A percentile compares a stretch with the other conserved stretches of the same genome.
Evolutionary conservation across 1,139 yeast species (phyloP).

Genomic region (Yamadazyma blattariae): DNA sequence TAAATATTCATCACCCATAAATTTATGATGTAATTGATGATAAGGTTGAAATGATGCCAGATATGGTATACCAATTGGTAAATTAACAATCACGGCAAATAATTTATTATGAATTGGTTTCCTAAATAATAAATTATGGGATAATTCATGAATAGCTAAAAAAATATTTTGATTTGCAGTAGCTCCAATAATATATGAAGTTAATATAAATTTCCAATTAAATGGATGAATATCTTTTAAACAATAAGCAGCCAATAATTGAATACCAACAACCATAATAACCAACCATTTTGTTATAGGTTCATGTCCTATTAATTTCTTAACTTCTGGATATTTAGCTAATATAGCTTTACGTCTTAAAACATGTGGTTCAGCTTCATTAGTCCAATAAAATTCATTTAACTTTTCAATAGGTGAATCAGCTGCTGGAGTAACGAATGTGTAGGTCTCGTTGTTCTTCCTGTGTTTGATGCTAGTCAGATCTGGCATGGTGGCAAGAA

Average conservation of each 20-base stretch:
- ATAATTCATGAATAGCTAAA: slow-evolving; percentile 83
- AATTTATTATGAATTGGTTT: slow-evolving; percentile 74
- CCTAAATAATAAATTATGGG: slow-evolving; percentile 83
- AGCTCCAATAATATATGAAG: slow-evolving; percentile 81
- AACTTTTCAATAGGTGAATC: slow-evolving; percentile 39
- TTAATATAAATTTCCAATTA: slow-evolving; percentile 52
- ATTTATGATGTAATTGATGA: slow-evolving; percentile 89
- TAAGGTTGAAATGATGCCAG: slow-evolving; percentile 90
- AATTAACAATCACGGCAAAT: slow-evolving; percentile 72
- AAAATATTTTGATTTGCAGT: slow-evolving; percentile 82
- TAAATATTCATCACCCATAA: slow-evolving; percentile 77
- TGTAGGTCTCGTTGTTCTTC: slow-evolving; percentile 29
- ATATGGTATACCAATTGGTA: slow-evolving; percentile 89
- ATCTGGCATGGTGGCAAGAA: not conserved
- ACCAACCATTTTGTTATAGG: slow-evolving; percentile 81
- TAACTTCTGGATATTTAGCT: slow-evolving; percentile 73
- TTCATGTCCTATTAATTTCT: slow-evolving; percentile 81
- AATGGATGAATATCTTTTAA: slow-evolving; percentile 56
- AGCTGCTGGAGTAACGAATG: slow-evolving; percentile 42
- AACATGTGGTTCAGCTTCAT: slow-evolving; percentile 78
- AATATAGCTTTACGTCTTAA: slow-evolving; percentile 70
- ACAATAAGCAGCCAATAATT: slow-evolving; percentile 58
- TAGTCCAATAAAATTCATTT: slow-evolving; percentile 80
- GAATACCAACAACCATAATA: slow-evolving; percentile 59
- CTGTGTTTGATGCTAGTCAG: slow-evolving; percentile 27